Evolutionary conservation across 495 filamentous ascomycete species (phyloP), one percentile per base, ranked within the genome.

Genomic region (Daldinia loculata): DNA sequence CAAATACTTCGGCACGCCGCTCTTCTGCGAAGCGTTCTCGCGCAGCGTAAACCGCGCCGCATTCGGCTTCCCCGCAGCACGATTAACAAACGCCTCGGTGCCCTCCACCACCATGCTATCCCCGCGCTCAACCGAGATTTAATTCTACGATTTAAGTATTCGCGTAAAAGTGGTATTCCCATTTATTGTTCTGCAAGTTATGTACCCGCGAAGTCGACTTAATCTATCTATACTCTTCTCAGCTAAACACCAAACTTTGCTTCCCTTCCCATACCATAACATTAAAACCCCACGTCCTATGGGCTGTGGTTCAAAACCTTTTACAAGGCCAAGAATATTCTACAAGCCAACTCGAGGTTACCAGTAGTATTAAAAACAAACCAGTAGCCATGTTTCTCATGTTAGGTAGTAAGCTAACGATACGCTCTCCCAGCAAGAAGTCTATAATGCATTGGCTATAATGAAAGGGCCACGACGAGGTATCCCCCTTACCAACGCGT

Each of bases 311-410:
- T 43, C 52, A 56, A 66, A 30, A 9, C 48, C n/a, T n/a, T 26
- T 30, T 15, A 4, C 12, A 53, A 59, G 63, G 43, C 63, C 69
- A 71, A 67, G 45, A 50, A 63, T 55, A 39, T 57, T 51, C 29
- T 51, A 27, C 43, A 34, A 71, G 58, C 69, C 59, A 70, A 66
- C 52, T 57, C 24, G 29, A 66, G 62, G 61, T 34, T 66, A 56
- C 14, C 50, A n/a, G 6, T 48, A 43, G 45, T 67, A 64, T 72
- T 30, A 60, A 27, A 67, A 64, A 59, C 59, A 41, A 48, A 14
- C 55, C 22, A 22, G 12, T 17, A 19, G 52, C 11, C 27, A 39
- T 61, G 32, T 43, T 39, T 57, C 32, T 19, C 12, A 55, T 26
- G 14, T 6, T 53, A 22, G 17, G 41, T 29, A 30, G 45, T 26